Percentiles rank a stretch among this genome's conserved stretches.
Conservation (phyloP, 2,329 filamentous ascomycete genomes). For the Aspergillus pseudoterreus region DNA sequence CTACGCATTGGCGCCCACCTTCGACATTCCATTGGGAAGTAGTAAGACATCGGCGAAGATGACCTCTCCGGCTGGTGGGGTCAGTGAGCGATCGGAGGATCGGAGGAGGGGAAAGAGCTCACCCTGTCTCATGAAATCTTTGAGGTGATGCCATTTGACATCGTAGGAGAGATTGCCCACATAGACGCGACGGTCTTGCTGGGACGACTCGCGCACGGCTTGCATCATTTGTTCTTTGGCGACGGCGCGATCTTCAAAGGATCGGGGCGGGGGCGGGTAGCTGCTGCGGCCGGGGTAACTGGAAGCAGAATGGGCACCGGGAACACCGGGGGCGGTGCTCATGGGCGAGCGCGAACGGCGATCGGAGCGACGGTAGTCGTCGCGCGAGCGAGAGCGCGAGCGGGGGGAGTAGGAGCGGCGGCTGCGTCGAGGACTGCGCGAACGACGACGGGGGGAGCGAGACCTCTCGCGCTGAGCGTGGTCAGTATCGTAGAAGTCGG, state of each 20-base stretch:
- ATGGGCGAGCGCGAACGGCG: constrained; percentile 83
- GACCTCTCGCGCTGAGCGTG: constrained; percentile 70
- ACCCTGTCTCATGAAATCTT: constrained; percentile 99
- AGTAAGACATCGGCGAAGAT: constrained; percentile 98
- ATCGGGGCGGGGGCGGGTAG: constrained; percentile 61
- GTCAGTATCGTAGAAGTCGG: constrained; percentile 32
- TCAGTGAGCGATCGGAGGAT: too few relatives aligned
- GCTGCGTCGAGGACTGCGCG: constrained; percentile 74
- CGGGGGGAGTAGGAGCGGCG: constrained; percentile 77
- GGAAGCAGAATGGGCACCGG: constrained; percentile 67
- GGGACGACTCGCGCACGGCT: constrained; percentile 86
- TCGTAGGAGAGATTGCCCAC: constrained; percentile 99
- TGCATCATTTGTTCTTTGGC: constrained; percentile 96
- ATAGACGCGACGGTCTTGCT: constrained; percentile 98
- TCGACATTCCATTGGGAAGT: constrained; percentile 99
- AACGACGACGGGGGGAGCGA: constrained; percentile 64
- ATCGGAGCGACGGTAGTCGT: constrained; percentile 71
- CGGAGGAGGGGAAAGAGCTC: constrained; percentile 41
- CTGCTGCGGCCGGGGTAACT: constrained; percentile 57
- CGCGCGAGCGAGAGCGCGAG: constrained; percentile 73
- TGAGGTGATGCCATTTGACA: constrained; percentile 99
- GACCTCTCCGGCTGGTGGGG: constrained; percentile 81
- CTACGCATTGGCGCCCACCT: constrained; percentile 96
- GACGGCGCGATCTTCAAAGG: constrained; percentile 75
- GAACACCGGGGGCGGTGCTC: constrained; percentile 65